Base-by-base conservation (phyloP, 106 monocot species). In the Dendrobium officinale region DNA sequence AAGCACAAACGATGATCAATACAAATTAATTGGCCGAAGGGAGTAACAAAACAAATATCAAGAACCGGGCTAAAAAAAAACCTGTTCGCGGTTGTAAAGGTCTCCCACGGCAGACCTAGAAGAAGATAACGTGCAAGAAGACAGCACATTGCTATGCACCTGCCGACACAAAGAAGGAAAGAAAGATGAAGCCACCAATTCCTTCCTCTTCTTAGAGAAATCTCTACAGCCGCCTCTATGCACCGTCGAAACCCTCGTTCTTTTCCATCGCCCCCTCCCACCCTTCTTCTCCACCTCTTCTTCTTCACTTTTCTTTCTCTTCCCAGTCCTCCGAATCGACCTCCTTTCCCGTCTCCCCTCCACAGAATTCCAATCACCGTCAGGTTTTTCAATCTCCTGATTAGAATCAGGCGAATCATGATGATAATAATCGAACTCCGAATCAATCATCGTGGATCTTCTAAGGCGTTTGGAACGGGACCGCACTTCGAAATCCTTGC, bases 361-460 rank as follows among this genome's bases (percentile, higher is more conserved):
- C 7, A 24, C 76, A 45, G 13, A 76, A 76, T 42, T 76, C 76
- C 49, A 76, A 76, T 76, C 48, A 29, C 9, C 16, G 75, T 47
- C 45, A 18, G 1, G 75, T 2, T 48, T 45, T 75, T 48, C 49
- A 20, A 26, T 41, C 43, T 75, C 20, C 44, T 75, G 49, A 47
- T 76, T 45, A 2, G 49, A 49, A 76, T 76, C 76, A 10, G 27
- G n/a, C 24, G 27, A 76, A 24, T 49, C 26, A 18, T 6, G 20
- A 7, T 0, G 33, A 70, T 33, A 37, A 37, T 70, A 37, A 70
- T 70, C 11, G 37, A 70, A 70, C 2, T 33, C 29, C 3, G 37
- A 70, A 37, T 37, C 10, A 2, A 51, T 15, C 51, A 10, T 51
- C 51, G 51, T 13, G 0, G 51, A 51, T 51, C 51, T 47, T 47